phyloP scores from a whole-genome alignment of 129 eudicot genomes.

The Centella asiatica region DNA sequence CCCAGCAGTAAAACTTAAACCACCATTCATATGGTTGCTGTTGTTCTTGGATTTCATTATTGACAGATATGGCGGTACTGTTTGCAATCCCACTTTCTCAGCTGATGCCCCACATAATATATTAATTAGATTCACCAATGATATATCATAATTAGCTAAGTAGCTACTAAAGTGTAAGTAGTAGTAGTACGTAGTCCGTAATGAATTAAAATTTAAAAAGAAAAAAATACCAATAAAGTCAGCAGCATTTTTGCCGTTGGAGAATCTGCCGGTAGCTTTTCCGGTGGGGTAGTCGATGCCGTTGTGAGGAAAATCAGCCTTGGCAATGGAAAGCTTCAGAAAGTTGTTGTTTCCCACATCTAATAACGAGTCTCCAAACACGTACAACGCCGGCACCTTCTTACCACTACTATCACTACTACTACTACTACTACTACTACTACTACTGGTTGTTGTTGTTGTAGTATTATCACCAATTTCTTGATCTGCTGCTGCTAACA shows the following conservation, averaged over 20 bases:
- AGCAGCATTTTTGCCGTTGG: slow-evolving; percentile 86
- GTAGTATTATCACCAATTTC: no score
- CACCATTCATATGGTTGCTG: slow-evolving; percentile 22
- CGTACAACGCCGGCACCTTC: background rate
- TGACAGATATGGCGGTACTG: slow-evolving; percentile 50
- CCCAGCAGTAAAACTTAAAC: slow-evolving; percentile 45
- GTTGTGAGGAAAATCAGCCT: slow-evolving; percentile 77
- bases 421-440: background rate
- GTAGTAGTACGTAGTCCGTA: background rate
- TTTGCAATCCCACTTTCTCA: slow-evolving; percentile 58
- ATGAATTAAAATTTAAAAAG: background rate
- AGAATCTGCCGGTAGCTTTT: slow-evolving; percentile 74
- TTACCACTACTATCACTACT: no score
- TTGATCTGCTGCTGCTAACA: no score
- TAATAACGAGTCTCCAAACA: slow-evolving; percentile 4
- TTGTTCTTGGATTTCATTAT: slow-evolving; percentile 18
- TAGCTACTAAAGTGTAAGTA: background rate
- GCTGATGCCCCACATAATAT: slow-evolving; percentile 36
- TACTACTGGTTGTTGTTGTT: no score
- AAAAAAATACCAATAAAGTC: slow-evolving; percentile 60
- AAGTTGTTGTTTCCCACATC: slow-evolving; percentile 6
- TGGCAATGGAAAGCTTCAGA: slow-evolving; percentile 10
- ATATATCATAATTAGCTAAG: no score
- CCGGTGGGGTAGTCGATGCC: slow-evolving; percentile 66
- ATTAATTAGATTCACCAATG: no score